Evolutionary conservation across 2,329 filamentous ascomycete species (phyloP), one percentile per base, ranked within the genome.

Genomic region (Aspergillus pseudoglaucus): DNA sequence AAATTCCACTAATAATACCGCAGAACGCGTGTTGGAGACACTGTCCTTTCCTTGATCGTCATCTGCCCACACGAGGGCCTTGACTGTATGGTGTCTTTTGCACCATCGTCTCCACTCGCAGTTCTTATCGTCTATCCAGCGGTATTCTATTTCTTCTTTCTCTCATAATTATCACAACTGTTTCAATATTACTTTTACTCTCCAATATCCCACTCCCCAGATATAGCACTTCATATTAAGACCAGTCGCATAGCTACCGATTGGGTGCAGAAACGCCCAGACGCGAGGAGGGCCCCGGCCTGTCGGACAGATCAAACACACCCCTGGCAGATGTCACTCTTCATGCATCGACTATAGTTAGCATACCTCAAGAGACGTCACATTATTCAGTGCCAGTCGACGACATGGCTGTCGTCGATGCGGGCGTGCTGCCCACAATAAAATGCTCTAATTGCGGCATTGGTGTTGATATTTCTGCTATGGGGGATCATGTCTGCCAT

Each of bases 401-500:
- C 42, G 57, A 54, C 53, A 70, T 69, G 61, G 62, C 63, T 44
- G 54, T 63, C 48, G 75, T 75, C 59, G 76, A 83, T 62, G 78
- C 82, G 66, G 85, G 80, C 67, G 82, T 90, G 55, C 75, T 93
- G 74, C 88, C 89, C 62, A 83, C 83, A 20, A 87, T 95, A 70
- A 95, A 91, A 76, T 95, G 89, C 70, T 94, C 89, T 46, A 83
- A 78, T 72, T 95, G 89, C 65, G 81, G 82, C 37, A 69, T 74
- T 37, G 81, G 90, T 60, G 87, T 95, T 50, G 85, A 90, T 63
- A 93, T 95, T 57, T 85, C 86, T 37, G 75, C 84, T 66, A 87
- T 95, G 84, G 88, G 88, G 52, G 88, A 94, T 53, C 90, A 95
- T 73, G 66, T 88, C 52, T 95, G 90, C 67, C 71, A 67, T 22